Evolutionary conservation across 139 green algal genomes (phyloP), one percentile per base, ranked within the genome.

Genomic region (Chlamydomonas eustigma): DNA sequence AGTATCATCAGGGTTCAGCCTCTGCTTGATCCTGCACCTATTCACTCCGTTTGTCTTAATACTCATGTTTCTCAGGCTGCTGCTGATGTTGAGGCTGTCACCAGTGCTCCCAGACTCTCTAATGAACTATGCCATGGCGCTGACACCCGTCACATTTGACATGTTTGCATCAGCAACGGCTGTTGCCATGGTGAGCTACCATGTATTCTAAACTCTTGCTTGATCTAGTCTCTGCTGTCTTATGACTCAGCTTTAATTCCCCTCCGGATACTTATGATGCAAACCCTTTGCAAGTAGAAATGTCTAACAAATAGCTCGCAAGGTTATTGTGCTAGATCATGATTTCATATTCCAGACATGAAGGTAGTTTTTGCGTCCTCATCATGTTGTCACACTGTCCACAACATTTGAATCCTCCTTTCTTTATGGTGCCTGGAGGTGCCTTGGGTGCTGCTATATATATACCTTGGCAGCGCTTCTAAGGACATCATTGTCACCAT

Each of bases 391-490:
- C n/a, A n/a, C n/a, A n/a, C n/a, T n/a, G n/a, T n/a, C n/a, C n/a
- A n/a, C n/a, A n/a, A n/a, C n/a, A n/a, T n/a, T n/a, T n/a, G n/a
- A n/a, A n/a, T n/a, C n/a, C n/a, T n/a, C n/a, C n/a, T n/a, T n/a
- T n/a, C n/a, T n/a, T n/a, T n/a, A n/a, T n/a, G n/a, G n/a, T n/a
- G n/a, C n/a, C n/a, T n/a, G n/a, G 12, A 58, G 44, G 44, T 86
- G 22, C 81, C 81, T 4, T 86, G 78, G 74, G 71, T 28, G n/a
- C 32, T 83, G n/a, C 69, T 69, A n/a, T 88, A 88, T 68, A 78
- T 86, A 25, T 91, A 91, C 64, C 85, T 90, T 70, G 87, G 87
- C 63, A 37, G 25, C 58, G 58, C 58, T 8, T 70, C 58, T 35
- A 70, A 70, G 58, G 58, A 70, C 58, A 70, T 70, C 28, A 28